Evolutionary conservation across 768 basidiomycete species (phyloP), one percentile per base, ranked within the genome.

Genomic region (Gymnopilus dilepis): DNA sequence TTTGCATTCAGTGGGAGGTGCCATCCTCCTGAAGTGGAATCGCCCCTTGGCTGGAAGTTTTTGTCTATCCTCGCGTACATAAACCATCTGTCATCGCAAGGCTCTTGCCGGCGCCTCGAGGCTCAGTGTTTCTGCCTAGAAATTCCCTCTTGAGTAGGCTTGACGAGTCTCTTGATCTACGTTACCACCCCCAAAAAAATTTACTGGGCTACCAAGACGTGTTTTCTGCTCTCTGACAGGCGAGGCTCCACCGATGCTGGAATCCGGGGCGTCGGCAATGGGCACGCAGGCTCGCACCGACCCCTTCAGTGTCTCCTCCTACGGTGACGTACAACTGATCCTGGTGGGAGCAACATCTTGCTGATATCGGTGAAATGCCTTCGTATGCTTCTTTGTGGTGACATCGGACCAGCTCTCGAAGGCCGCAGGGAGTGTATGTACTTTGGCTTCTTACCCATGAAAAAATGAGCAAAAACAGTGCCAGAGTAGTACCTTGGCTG

Each of bases 181-280:
- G 54, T 52, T 51, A 60, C 21, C 59, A 60, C 59, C 59, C 59
- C 47, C 59, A 31, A 54, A 60, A 53, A 54, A 33, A 42, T 60
- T 42, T 45, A 54, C 24, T 54, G 51, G n/a, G n/a, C n/a, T n/a
- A n/a, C n/a, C n/a, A n/a, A n/a, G 59, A 43, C 28, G n/a, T 31
- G 30, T 15, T 15, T 53, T 2, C n/a, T 41, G 22, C 38, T 6
- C 38, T 43, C 12, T 5, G n/a, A 4, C 13, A 42, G 0, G 1
- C 41, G 3, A 5, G 7, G n/a, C n/a, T 42, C 41, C 41, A 42
- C 41, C 17, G 4, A 11, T 19, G 28, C 47, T 13, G 22, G 31
- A 30, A 12, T 19, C 51, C 30, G 34, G 31, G 47, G 17, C 12
- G 28, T 30, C 28, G n/a, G n/a, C n/a, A n/a, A n/a, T n/a, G n/a